Base-by-base conservation (phyloP, 768 basidiomycete genomes). In the Auriscalpium vulgare region DNA sequence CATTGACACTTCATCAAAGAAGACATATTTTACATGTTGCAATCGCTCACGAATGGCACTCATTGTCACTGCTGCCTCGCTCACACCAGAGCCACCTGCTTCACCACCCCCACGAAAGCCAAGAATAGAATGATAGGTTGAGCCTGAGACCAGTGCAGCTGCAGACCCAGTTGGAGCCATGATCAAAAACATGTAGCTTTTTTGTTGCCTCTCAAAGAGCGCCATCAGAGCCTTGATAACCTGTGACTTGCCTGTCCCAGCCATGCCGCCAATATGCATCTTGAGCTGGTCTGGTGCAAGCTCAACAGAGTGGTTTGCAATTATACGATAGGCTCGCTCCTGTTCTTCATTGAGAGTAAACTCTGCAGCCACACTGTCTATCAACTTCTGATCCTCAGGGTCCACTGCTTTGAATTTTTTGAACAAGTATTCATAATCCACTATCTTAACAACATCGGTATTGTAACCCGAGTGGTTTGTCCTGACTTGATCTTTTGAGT, bases 1-100 rank as follows among this genome's bases (percentile, higher is more conserved):
- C 76, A 78, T 78, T 0, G 75, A 77, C 0, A 77, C 63, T 51
- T 78, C 74, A 65, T 77, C 73, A 13, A 77, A 56, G 44, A 78
- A 74, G 5, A 76, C 60, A 59, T 74, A 74, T 0, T 74, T 65
- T 10, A 75, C 69, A 17, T 69, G 64, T 16, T 60, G 44, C 8
- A 62, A 40, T 10, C 47, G 37, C 10, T 35, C 50, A 16, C 40
- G 40, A 7, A 62, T 45, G 21, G 51, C 45, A 34, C 8, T 11
- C 48, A 58, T 16, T 4, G 38, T 36, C 1, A 13, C 4, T 8
- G 14, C n/a, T 40, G 13, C 8, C 17, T 7, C 59, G 17, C 36
- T 23, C 23, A 46, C 38, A 17, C 19, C 14, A 38, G 10, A 17
- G 10, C 34, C 38, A 23, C 13, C 9, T 16, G 35, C 37, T 37